Evolutionary conservation across 2,329 filamentous ascomycete species (phyloP).

Genomic region (Fusarium sp.): DNA sequence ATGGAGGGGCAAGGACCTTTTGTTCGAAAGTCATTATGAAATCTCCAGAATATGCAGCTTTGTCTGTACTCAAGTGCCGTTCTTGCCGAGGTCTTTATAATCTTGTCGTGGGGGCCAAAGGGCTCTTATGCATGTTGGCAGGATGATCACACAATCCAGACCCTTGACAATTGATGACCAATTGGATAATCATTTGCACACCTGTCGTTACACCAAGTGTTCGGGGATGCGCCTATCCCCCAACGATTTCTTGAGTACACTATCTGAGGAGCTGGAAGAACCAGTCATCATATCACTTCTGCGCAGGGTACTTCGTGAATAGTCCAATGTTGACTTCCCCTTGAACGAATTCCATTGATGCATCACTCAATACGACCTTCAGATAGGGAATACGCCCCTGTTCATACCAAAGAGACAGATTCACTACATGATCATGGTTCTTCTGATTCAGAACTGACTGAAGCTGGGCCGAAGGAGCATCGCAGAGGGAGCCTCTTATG

Average conservation of each 20-base stretch:
- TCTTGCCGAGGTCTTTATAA: neutral
- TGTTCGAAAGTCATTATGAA: neutral
- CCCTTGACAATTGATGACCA: neutral
- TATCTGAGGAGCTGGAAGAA: neutral
- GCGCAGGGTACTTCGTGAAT: fast-evolving
- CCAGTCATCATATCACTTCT: too few species aligned
- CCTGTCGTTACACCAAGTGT: neutral
- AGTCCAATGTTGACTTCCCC: fast-evolving
- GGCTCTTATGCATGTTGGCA: neutral
- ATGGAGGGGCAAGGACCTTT: neutral
- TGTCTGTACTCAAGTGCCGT: too few species aligned
- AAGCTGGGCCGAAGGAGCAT: fast-evolving
- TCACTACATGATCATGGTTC: neutral
- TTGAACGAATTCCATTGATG: neutral
- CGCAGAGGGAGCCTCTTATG: fast-evolving
- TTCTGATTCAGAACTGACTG: neutral
- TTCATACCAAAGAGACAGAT: neutral
- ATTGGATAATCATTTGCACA: fast-evolving
- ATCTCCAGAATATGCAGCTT: neutral
- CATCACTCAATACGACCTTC: neutral
- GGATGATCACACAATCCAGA: neutral
- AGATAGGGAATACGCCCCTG: neutral
- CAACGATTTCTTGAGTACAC: fast-evolving
- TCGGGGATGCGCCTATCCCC: neutral
- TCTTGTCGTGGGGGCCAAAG: neutral